Percentiles rank a stretch among this genome's conserved stretches.
Evolutionary conservation across 148 eudicot species (phyloP).

Genomic region (Pharnaceum exiguum): DNA sequence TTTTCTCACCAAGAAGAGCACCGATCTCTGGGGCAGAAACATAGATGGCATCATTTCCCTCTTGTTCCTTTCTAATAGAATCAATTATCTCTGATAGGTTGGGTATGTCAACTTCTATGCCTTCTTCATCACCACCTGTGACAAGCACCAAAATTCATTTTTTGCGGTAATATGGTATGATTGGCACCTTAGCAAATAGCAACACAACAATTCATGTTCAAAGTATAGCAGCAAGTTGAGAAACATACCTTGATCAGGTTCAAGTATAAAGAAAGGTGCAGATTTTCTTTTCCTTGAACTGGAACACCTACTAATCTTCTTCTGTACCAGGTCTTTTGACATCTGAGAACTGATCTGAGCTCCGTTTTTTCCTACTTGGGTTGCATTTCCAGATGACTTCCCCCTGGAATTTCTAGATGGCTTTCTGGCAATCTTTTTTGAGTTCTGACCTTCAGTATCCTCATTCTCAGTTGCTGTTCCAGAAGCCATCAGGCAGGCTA

Average conservation of each 20-base stretch:
- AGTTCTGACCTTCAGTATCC: no score
- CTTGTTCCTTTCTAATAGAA: constrained; percentile 31
- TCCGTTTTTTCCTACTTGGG: no score
- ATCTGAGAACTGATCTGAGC: no score
- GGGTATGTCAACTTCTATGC: constrained; percentile 16
- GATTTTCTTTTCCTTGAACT: constrained; percentile 16
- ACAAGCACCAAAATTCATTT: constrained; percentile 11
- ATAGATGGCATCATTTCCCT: constrained; percentile 12
- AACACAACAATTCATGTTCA: background rate
- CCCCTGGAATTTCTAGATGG: no score
- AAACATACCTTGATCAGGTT: constrained; percentile 31
- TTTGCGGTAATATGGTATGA: no score
- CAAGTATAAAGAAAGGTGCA: constrained; percentile 29
- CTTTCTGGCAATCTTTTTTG: background rate
- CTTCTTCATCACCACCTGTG: constrained; percentile 36
- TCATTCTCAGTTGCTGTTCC: no score
- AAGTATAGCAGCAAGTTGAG: background rate
- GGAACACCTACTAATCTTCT: constrained; percentile 8
- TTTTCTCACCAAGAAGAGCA: constrained; percentile 25
- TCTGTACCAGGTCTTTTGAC: background rate
- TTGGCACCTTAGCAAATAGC: background rate
- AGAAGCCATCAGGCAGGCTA: no score
- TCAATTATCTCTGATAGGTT: constrained; percentile 31
- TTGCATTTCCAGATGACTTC: no score
- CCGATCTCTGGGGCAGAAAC: constrained; percentile 35